Conservation (phyloP, 805 yeast species). For the Schwanniomyces occidentalis region DNA sequence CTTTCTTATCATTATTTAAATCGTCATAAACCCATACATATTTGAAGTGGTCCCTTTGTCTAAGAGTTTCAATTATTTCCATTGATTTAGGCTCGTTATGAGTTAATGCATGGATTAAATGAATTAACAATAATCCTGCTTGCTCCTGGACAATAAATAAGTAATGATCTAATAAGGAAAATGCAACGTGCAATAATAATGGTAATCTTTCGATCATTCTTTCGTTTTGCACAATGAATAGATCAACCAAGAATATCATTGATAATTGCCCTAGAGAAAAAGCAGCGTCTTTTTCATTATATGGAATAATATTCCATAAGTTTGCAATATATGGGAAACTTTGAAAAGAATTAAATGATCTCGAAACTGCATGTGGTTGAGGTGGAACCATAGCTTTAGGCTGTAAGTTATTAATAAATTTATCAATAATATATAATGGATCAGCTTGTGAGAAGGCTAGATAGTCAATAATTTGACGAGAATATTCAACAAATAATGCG, state of each 20-base stretch:
- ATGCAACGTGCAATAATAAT: constrained; percentile 71
- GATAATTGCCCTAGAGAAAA: constrained; percentile 89
- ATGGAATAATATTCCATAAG: constrained; percentile 54
- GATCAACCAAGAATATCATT: constrained; percentile 78
- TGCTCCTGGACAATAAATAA: constrained; percentile 80
- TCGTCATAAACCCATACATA: constrained; percentile 86
- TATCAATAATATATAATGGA: constrained; percentile 51
- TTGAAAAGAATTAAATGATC: constrained; percentile 5
- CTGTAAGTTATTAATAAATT: constrained; percentile 66
- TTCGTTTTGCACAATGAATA: constrained; percentile 67
- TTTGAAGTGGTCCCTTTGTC: constrained; percentile 47
- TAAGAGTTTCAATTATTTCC: constrained; percentile 56
- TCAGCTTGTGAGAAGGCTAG: constrained; percentile 58
- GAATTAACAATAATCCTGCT: constrained; percentile 73
- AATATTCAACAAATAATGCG: constrained; percentile 71
- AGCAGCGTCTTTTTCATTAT: constrained; percentile 64
- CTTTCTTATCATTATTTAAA: constrained; percentile 66
- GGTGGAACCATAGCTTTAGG: constrained; percentile 92
- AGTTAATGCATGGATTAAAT: constrained; percentile 65
- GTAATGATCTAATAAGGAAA: constrained; percentile 87
- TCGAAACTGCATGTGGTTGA: constrained; percentile 26
- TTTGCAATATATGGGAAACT: constrained; percentile 76
- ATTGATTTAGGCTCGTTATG: constrained; percentile 54
- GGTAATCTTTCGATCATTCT: constrained; percentile 63
- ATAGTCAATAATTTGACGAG: constrained; percentile 80